Percentiles rank a stretch among this genome's conserved stretches.
Conservation (phyloP, 345 rosid genomes). For the Salix koriyanagi region DNA sequence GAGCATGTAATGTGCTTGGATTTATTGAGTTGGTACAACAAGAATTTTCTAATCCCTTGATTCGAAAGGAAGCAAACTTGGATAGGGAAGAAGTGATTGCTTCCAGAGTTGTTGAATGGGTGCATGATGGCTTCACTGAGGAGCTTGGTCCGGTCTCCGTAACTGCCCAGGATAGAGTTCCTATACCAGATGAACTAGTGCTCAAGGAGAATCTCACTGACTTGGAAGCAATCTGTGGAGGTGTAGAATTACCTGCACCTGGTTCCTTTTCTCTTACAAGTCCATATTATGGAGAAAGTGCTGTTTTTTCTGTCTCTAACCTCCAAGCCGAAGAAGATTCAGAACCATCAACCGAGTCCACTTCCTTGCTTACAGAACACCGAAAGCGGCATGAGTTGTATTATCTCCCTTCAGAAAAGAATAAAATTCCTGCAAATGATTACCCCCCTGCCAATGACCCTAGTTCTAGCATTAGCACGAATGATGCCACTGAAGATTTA, state of each 20-base stretch:
- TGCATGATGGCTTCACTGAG: constrained; percentile 61
- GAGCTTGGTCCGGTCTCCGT: constrained; percentile 73
- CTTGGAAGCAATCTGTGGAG: constrained; percentile 57
- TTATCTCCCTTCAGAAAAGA: constrained; percentile 66
- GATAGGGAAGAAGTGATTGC: constrained; percentile 32
- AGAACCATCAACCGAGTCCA: constrained; percentile 58
- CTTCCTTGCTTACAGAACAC: constrained; percentile 78
- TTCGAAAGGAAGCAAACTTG: constrained; percentile 20
- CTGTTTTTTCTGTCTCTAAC: constrained; percentile 34
- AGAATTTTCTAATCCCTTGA: constrained; percentile 24
- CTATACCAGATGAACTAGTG: constrained; percentile 57
- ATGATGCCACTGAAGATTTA: constrained; percentile 41
- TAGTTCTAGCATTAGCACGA: constrained; percentile 22
- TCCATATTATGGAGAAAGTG: constrained; percentile 34
- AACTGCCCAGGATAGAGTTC: constrained; percentile 63
- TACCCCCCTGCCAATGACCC: constrained; percentile 84
- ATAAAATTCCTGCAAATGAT: constrained; percentile 40
- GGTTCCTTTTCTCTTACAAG: constrained; percentile 38
- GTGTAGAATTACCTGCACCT: constrained; percentile 37
- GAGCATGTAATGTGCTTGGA: constrained; percentile 65
- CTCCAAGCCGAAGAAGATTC: constrained; percentile 46
- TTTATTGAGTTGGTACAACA: constrained; percentile 53
- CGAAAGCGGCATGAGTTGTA: constrained; percentile 81
- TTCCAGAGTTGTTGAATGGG: constrained; percentile 37
- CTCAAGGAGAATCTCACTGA: constrained; percentile 69